Evolutionary conservation across 192 early-diverging fungal genomes (phyloP).

Genomic region (Backusella sp.): DNA sequence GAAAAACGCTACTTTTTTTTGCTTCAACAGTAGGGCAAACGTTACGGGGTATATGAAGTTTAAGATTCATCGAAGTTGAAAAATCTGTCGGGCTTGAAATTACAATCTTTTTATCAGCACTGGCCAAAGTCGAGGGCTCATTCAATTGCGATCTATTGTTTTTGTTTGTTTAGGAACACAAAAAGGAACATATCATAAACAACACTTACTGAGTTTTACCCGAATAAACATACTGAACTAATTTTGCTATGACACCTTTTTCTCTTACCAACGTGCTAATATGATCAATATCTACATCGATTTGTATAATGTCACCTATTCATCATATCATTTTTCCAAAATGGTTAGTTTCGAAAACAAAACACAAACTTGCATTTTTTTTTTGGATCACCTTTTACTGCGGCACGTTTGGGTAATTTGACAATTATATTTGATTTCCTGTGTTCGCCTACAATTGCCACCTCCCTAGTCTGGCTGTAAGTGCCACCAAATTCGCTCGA

Average conservation of each 20-base stretch:
- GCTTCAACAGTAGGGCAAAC: conserved; percentile 3
- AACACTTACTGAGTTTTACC: background rate
- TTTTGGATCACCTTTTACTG: conserved; percentile 5
- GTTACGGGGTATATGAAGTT: background rate
- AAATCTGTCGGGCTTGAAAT: conserved; percentile 6
- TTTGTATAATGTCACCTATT: conserved; percentile 9
- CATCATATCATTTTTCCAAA: background rate
- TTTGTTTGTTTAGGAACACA: background rate
- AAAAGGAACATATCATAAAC: background rate
- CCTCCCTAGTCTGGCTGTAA: background rate
- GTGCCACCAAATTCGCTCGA: background rate
- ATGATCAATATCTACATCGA: conserved; percentile 9
- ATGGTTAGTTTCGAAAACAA: background rate
- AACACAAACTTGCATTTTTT: background rate
- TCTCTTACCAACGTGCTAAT: background rate
- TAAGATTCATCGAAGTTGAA: background rate
- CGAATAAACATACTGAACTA: conserved; percentile 9
- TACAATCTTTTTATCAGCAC: background rate
- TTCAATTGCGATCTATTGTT: background rate
- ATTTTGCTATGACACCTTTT: background rate
- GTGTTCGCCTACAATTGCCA: background rate
- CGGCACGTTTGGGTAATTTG: conserved; percentile 11
- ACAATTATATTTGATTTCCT: conserved; percentile 2
- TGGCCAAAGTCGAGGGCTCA: background rate
- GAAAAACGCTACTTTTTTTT: background rate